A percentile compares a stretch with the other conserved stretches of the same genome.
Evolutionary conservation across 495 filamentous ascomycete genomes (phyloP).

Genomic region (Emericellopsis terricola): DNA sequence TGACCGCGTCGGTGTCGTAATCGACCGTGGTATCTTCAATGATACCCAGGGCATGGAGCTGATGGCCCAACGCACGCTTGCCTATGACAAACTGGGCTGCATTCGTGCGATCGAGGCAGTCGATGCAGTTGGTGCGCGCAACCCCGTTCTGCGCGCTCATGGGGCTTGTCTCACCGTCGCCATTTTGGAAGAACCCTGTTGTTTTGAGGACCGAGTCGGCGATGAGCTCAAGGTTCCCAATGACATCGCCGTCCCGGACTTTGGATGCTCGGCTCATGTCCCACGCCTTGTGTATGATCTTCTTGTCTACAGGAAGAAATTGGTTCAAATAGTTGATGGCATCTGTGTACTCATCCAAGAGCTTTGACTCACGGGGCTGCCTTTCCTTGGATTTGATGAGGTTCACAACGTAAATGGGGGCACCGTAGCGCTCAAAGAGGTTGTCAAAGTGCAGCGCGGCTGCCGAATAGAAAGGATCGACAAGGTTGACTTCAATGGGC

Average conservation of each 20-base stretch:
- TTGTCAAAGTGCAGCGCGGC: conserved; percentile 95
- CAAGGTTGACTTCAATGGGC: conserved; percentile 80
- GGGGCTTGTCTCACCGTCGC: conserved; percentile 40
- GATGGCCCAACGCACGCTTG: conserved; percentile 83
- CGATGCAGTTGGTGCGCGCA: conserved; percentile 91
- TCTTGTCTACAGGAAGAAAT: conserved; percentile 66
- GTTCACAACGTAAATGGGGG: conserved; percentile 83
- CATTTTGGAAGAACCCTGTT: conserved; percentile 92
- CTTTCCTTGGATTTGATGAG: conserved; percentile 81
- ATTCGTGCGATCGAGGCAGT: conserved; percentile 92
- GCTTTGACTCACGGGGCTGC: conserved; percentile 81
- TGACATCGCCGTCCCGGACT: conserved; percentile 88
- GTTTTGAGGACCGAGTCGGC: conserved; percentile 68
- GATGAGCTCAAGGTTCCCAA: conserved; percentile 73
- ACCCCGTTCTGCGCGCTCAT: conserved; percentile 78
- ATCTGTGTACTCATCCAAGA: conserved; percentile 73
- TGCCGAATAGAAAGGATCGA: conserved; percentile 92
- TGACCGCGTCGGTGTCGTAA: conserved; percentile 89
- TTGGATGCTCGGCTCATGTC: conserved; percentile 97
- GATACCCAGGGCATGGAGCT: conserved; percentile 83
- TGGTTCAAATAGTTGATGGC: conserved; percentile 90
- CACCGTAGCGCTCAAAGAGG: conserved; percentile 83
- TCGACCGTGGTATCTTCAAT: conserved; percentile 62
- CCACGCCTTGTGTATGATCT: conserved; percentile 86
- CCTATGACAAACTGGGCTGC: conserved; percentile 96